Conservation (phyloP, 352 stramenopile genomes). For the Phytophthora fragariaefolia region DNA sequence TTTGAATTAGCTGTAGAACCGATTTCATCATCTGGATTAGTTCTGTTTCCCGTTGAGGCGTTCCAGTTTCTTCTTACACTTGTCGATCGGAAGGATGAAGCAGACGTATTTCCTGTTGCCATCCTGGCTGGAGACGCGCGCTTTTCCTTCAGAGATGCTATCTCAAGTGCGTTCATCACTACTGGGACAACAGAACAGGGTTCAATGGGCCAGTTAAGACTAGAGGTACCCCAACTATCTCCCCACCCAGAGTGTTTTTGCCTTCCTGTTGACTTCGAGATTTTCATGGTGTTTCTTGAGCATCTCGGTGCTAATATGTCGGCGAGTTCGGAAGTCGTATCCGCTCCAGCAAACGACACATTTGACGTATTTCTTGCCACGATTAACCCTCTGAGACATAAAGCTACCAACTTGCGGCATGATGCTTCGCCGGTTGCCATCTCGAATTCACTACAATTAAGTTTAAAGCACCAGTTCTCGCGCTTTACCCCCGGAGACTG, state of each 20-base stretch:
- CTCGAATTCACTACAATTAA: slow-evolving; percentile 10
- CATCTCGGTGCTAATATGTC: slow-evolving; percentile 22
- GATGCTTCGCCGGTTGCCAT: neutral
- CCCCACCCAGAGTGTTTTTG: slow-evolving; percentile 86
- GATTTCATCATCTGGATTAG: slow-evolving; percentile 43
- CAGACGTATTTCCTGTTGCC: slow-evolving; percentile 34
- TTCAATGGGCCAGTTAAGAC: slow-evolving; percentile 6
- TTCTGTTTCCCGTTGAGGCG: slow-evolving; percentile 77
- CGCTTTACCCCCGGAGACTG: slow-evolving; percentile 76
- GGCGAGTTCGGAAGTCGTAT: slow-evolving; percentile 26
- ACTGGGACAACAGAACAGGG: slow-evolving; percentile 13
- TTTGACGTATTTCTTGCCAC: slow-evolving; percentile 74
- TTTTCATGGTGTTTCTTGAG: slow-evolving; percentile 57
- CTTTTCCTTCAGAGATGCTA: slow-evolving; percentile 67
- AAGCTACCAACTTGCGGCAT: neutral
- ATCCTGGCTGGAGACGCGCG: slow-evolving; percentile 63
- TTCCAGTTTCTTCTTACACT: slow-evolving; percentile 62
- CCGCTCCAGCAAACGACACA: slow-evolving; percentile 64
- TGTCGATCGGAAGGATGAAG: slow-evolving; percentile 2
- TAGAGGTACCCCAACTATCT: slow-evolving; percentile 78
- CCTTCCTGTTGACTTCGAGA: slow-evolving; percentile 78
- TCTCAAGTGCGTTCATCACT: slow-evolving; percentile 64
- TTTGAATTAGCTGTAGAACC: neutral
- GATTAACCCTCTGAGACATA: slow-evolving; percentile 5
- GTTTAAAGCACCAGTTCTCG: slow-evolving; percentile 52